Conservation (phyloP, 768 basidiomycete species). For the Macrolepiota dolichaula region DNA sequence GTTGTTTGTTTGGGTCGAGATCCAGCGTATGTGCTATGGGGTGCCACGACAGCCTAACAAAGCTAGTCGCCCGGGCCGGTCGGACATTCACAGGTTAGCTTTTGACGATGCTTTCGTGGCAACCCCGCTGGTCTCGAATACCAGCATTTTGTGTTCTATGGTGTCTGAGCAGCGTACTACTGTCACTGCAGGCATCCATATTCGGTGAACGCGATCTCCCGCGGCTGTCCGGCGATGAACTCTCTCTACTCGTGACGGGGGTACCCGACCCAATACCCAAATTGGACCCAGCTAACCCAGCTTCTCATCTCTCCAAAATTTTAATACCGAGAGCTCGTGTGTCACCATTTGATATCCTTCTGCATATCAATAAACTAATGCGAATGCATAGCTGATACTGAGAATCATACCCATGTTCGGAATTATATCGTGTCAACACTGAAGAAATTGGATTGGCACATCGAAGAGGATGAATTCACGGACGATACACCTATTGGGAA, state of each 20-base stretch:
- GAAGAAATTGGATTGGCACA: slow-evolving; percentile 75
- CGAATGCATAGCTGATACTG: slow-evolving; percentile 53
- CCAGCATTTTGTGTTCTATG: slow-evolving; percentile 15
- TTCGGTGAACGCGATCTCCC: slow-evolving; percentile 39
- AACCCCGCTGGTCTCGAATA: slow-evolving; percentile 7
- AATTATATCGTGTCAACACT: slow-evolving; percentile 77
- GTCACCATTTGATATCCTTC: slow-evolving; percentile 22
- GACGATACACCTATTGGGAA: slow-evolving; percentile 78
- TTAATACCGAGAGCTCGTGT: slow-evolving; percentile 81
- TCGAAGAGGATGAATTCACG: slow-evolving; percentile 82
- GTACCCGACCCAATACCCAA: slow-evolving; percentile 64
- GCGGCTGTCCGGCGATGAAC: slow-evolving; percentile 47
- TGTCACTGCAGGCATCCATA: slow-evolving; percentile 32
- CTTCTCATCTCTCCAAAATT: slow-evolving; percentile 77
- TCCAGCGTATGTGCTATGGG: too few species aligned
- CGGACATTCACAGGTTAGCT: not conserved
- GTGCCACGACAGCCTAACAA: not conserved
- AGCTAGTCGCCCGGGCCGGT: not conserved
- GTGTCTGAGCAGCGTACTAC: slow-evolving; percentile 22
- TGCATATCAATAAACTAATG: slow-evolving; percentile 2
- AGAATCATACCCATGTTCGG: slow-evolving; percentile 78
- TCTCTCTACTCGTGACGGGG: slow-evolving; percentile 43
- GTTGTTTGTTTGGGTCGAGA: not conserved
- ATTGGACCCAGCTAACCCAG: slow-evolving; percentile 60
- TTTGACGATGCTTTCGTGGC: slow-evolving; percentile 12